Evolutionary conservation across 2,329 filamentous ascomycete species (phyloP).

Genomic region (Sporothrix curviconia): DNA sequence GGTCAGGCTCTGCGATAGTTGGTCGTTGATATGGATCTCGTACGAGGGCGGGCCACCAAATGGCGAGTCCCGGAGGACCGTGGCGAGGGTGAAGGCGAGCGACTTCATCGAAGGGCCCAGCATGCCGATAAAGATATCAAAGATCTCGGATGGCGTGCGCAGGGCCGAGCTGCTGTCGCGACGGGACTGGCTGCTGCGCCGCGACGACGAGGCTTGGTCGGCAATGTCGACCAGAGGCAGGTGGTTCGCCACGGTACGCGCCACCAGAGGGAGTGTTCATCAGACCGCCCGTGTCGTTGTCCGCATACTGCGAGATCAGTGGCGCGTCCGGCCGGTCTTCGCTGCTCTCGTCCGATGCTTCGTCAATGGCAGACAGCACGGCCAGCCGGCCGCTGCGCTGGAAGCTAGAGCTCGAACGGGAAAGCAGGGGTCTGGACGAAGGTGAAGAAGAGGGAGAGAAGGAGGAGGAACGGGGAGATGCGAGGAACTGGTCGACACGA

Average conservation of each 20-base stretch:
- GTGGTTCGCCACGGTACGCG: not conserved
- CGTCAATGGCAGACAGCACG: constrained; percentile 55
- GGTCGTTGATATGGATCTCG: constrained; percentile 67
- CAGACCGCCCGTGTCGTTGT: not conserved
- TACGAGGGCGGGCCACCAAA: constrained; percentile 64
- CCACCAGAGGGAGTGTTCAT: not conserved
- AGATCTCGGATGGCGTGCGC: constrained; percentile 71
- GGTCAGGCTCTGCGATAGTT: constrained; percentile 73
- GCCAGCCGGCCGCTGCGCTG: constrained; percentile 37
- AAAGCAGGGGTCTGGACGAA: constrained; percentile 17
- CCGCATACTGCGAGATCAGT: not conserved
- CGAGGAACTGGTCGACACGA: constrained; percentile 6
- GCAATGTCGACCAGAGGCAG: not conserved
- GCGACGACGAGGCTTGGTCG: not conserved
- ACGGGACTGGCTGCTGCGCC: constrained; percentile 18
- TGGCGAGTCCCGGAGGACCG: constrained; percentile 80
- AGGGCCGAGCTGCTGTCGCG: constrained; percentile 28
- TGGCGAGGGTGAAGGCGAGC: constrained; percentile 80
- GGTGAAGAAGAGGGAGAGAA: constrained; percentile 25
- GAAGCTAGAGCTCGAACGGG: constrained; percentile 25
- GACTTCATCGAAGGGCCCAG: constrained; percentile 95
- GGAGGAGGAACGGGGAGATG: constrained; percentile 25
- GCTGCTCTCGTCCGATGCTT: constrained; percentile 52
- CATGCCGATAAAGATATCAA: constrained; percentile 80
- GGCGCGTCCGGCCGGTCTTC: constrained; percentile 28